These are phyloP conservation scores for Hippophae rhamnoides DNA, from an alignment of 306 rosid species.

Conservation along the genomic window DNA sequence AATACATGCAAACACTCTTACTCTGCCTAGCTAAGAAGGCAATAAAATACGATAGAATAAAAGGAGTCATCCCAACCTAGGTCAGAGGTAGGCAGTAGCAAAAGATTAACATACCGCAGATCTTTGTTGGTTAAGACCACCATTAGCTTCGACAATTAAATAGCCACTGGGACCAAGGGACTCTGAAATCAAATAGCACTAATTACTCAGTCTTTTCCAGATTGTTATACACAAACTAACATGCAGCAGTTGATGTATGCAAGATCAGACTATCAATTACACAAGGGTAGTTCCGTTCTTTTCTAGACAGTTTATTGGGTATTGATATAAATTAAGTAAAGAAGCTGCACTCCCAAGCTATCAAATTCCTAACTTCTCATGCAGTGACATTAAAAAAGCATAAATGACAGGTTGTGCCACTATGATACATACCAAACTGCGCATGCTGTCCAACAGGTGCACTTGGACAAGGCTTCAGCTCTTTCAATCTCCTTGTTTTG, in stretches of 20 bases:
- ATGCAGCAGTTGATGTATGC: no score
- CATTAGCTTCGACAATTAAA: slow-evolving; percentile 89
- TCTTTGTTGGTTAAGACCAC: slow-evolving; percentile 96
- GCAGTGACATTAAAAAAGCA: neutral
- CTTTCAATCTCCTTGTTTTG: slow-evolving; percentile 56
- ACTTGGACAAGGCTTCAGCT: slow-evolving; percentile 72
- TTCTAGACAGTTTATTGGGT: neutral
- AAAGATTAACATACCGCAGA: slow-evolving; percentile 53
- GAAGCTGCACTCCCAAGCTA: neutral
- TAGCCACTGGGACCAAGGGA: slow-evolving; percentile 47
- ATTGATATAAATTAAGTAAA: neutral
- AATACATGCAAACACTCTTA: neutral
- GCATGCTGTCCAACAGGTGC: slow-evolving; percentile 34
- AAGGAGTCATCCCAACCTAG: slow-evolving; percentile 4
- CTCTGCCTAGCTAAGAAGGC: neutral
- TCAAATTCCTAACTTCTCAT: neutral
- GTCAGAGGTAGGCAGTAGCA: neutral
- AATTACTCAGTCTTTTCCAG: slow-evolving; percentile 4
- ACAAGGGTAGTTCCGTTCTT: neutral
- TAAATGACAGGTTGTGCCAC: neutral
- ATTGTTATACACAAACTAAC: no score
- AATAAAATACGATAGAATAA: neutral
- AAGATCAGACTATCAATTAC: no score
- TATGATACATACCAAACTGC: slow-evolving; percentile 39
- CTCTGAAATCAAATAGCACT: slow-evolving; percentile 37